A percentile compares a stretch with the other conserved stretches of the same genome.
phyloP scores from a whole-genome alignment of 2,329 filamentous ascomycete species.

The Pestalotiopsis sp. region DNA sequence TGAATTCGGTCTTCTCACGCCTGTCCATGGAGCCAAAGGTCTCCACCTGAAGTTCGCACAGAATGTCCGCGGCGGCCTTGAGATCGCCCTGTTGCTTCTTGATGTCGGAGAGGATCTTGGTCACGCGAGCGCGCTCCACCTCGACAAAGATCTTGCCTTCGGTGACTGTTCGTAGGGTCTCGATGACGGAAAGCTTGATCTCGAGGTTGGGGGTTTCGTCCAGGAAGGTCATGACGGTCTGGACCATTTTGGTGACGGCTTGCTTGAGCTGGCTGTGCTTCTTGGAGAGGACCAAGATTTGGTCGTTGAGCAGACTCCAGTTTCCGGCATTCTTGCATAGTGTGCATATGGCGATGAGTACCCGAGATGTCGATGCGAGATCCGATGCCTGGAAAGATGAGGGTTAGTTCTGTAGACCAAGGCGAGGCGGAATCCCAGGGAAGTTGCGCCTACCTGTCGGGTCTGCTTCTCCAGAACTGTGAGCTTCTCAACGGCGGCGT shows the following conservation, averaged over 20 bases:
- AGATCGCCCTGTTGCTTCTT: slow-evolving; percentile 95
- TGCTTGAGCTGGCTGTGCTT: slow-evolving; percentile 99
- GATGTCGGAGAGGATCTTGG: slow-evolving; percentile 93
- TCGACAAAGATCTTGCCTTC: slow-evolving; percentile 99
- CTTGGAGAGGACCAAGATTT: slow-evolving; percentile 94
- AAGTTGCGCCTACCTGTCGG: slow-evolving; percentile 71
- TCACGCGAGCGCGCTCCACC: slow-evolving; percentile 94
- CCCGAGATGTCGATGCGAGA: slow-evolving; percentile 88
- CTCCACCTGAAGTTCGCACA: slow-evolving; percentile 98
- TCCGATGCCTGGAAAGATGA: slow-evolving; percentile 75
- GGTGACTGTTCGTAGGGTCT: slow-evolving; percentile 92
- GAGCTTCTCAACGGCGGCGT: slow-evolving; percentile 92
- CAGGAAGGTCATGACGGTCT: slow-evolving; percentile 90
- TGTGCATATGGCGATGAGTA: slow-evolving; percentile 86
- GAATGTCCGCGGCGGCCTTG: slow-evolving; percentile 84
- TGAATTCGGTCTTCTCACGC: slow-evolving; percentile 98
- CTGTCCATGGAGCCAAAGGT: slow-evolving; percentile 98
- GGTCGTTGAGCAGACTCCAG: slow-evolving; percentile 95
- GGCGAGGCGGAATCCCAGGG: slow-evolving; percentile 16
- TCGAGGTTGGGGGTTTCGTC: slow-evolving; percentile 83
- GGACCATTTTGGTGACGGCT: slow-evolving; percentile 98
- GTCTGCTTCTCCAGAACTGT: slow-evolving; percentile 92
- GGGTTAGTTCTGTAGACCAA: slow-evolving; percentile 10
- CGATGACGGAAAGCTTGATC: slow-evolving; percentile 90
- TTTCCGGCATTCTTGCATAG: slow-evolving; percentile 92